Conservation (phyloP, 106 monocot species). For the Alisma plantagoaquatica region DNA sequence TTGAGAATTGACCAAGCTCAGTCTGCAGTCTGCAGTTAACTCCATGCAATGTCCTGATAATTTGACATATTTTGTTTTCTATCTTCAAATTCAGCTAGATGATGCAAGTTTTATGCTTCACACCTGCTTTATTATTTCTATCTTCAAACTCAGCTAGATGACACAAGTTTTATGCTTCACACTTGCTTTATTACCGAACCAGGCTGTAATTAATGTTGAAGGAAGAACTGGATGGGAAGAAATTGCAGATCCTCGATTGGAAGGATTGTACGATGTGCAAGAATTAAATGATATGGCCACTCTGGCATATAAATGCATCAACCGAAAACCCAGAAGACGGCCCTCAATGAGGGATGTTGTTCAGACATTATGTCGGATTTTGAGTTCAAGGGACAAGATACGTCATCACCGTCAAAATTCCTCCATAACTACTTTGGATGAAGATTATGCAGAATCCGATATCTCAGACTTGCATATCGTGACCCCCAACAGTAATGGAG, state of each 20-base stretch:
- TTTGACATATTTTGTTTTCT: too few species aligned
- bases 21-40: too few species aligned
- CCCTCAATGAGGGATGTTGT: conserved; percentile 74
- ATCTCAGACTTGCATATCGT: conserved; percentile 13
- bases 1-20: too few species aligned
- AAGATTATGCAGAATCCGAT: conserved; percentile 21
- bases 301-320: conserved; percentile 62
- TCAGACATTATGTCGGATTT: conserved; percentile 28
- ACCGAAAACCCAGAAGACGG: conserved; percentile 29
- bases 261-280: conserved; percentile 29
- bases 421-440: conserved; percentile 11
- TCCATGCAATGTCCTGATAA: too few species aligned
- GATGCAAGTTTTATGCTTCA: too few species aligned
- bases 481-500: conserved; percentile 22
- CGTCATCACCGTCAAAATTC: too few species aligned
- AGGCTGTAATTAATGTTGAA: conserved; percentile 64
- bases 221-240: conserved; percentile 65
- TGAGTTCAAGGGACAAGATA: conserved; percentile 21
- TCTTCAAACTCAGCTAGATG: too few species aligned
- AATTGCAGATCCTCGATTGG: conserved; percentile 38
- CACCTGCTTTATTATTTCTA: too few species aligned
- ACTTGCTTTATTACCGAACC: too few species aligned
- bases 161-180: too few species aligned
- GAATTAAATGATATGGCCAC: conserved; percentile 45
- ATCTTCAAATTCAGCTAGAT: too few species aligned